Conservation (phyloP, 257 asterid species). For the Petrea volubilis region DNA sequence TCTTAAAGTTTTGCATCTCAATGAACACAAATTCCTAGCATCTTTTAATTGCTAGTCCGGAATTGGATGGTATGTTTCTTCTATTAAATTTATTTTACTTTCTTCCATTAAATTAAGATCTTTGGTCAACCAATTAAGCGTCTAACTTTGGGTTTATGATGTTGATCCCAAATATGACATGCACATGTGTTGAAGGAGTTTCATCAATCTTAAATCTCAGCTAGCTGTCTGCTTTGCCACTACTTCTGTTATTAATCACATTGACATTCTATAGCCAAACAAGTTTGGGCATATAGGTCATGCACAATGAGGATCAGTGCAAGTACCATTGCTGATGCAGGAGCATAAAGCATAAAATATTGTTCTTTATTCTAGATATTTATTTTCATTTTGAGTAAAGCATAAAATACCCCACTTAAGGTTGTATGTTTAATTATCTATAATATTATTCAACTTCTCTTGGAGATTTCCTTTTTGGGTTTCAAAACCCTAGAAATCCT, state of each 20-base stretch:
- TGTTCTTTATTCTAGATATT: too few relatives aligned
- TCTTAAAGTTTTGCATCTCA: constrained; percentile 16
- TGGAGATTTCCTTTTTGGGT: too few relatives aligned
- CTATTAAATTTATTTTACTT: not conserved
- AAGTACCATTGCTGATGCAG: too few relatives aligned
- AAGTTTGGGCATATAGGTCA: not conserved
- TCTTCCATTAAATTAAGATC: not conserved
- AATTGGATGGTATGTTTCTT: constrained; percentile 1
- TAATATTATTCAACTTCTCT: too few relatives aligned
- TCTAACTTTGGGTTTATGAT: not conserved
- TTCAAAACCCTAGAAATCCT: too few relatives aligned
- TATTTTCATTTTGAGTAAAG: too few relatives aligned
- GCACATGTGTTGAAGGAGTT: constrained; percentile 12
- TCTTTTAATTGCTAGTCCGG: not conserved
- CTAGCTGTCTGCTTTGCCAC: not conserved
- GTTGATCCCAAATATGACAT: constrained; percentile 6
- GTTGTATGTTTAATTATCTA: too few relatives aligned
- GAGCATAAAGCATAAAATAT: too few relatives aligned
- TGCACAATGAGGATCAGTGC: constrained; percentile 1
- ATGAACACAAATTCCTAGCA: constrained; percentile 1
- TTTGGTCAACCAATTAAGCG: not conserved
- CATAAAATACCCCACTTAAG: too few relatives aligned
- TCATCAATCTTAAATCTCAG: not conserved
- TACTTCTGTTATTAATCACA: not conserved
- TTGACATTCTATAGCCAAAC: not conserved